Evolutionary conservation across 495 filamentous ascomycete genomes (phyloP).

Genomic region (Physcia stellaris): DNA sequence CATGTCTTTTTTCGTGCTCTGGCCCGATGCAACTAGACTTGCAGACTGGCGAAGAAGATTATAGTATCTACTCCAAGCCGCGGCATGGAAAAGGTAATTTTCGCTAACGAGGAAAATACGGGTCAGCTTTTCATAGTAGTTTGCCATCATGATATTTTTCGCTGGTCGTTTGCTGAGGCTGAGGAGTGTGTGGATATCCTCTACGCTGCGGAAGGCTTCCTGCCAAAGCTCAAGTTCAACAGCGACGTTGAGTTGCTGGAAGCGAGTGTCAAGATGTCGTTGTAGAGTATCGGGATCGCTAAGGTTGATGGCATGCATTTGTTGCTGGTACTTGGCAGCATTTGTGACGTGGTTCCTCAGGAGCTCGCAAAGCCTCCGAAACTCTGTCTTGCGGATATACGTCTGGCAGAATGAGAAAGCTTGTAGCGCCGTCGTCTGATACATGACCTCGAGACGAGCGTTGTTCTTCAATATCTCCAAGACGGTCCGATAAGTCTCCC

Average conservation of each 20-base stretch:
- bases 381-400: slow-evolving; percentile 97
- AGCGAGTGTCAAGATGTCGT: slow-evolving; percentile 91
- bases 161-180: slow-evolving; percentile 96
- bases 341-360: slow-evolving; percentile 98
- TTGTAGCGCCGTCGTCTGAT: slow-evolving; percentile 94
- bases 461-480: slow-evolving; percentile 98
- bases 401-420: slow-evolving; percentile 98
- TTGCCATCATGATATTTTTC: slow-evolving; percentile 99
- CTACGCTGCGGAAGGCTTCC: slow-evolving; percentile 96
- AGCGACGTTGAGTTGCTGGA: slow-evolving; percentile 95
- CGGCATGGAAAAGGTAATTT: slow-evolving; percentile 98
- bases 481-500: slow-evolving; percentile 99
- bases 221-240: slow-evolving; percentile 98
- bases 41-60: slow-evolving; percentile 86
- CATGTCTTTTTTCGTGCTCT: slow-evolving; percentile 85
- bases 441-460: slow-evolving; percentile 91
- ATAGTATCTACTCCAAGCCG: slow-evolving; percentile 93
- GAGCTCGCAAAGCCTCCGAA: slow-evolving; percentile 93
- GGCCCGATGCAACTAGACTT: slow-evolving; percentile 68
- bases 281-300: slow-evolving; percentile 95
- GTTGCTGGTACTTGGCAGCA: slow-evolving; percentile 94
- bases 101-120: slow-evolving; percentile 97
- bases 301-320: slow-evolving; percentile 99
- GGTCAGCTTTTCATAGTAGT: slow-evolving; percentile 99
- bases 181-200: slow-evolving; percentile 97